Conservation (phyloP, 495 filamentous ascomycete genomes). For the Elaphomyces granulatus region DNA sequence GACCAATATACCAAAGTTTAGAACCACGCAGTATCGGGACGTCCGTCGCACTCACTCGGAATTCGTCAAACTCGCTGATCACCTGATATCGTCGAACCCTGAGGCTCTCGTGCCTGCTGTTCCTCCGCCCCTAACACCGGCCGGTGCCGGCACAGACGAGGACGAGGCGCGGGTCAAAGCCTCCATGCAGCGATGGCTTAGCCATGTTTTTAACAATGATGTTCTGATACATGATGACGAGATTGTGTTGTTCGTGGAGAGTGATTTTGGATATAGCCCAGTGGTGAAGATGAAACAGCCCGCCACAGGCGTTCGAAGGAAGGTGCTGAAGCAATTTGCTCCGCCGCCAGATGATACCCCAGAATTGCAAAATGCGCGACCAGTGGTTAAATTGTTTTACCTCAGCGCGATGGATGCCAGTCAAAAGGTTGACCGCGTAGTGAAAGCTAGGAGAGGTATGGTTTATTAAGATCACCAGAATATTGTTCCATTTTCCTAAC, state of each 20-base stretch:
- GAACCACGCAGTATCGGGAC: constrained; percentile 95
- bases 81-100: constrained; percentile 88
- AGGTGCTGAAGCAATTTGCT: constrained; percentile 96
- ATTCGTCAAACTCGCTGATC: constrained; percentile 86
- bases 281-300: constrained; percentile 93
- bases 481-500: neutral
- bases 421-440: constrained; percentile 88
- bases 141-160: constrained; percentile 92
- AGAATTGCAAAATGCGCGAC: constrained; percentile 77
- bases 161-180: constrained; percentile 84
- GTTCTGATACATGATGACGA: constrained; percentile 91
- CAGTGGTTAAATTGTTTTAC: constrained; percentile 91
- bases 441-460: constrained; percentile 82
- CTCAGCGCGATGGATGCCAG: constrained; percentile 86
- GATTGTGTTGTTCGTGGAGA: constrained; percentile 93
- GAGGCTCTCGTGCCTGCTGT: constrained; percentile 97
- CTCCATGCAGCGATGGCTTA: constrained; percentile 87
- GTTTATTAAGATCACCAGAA: constrained; percentile 1
- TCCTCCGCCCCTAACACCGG: constrained; percentile 77
- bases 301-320: constrained; percentile 85
- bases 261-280: constrained; percentile 95
- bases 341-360: constrained; percentile 96
- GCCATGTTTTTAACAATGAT: constrained; percentile 79
- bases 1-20: constrained; percentile 96
- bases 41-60: constrained; percentile 90